Percentiles rank a stretch among this genome's conserved stretches.
Evolutionary conservation across 306 rosid species (phyloP).

Genomic region (Prosopis cineraria): DNA sequence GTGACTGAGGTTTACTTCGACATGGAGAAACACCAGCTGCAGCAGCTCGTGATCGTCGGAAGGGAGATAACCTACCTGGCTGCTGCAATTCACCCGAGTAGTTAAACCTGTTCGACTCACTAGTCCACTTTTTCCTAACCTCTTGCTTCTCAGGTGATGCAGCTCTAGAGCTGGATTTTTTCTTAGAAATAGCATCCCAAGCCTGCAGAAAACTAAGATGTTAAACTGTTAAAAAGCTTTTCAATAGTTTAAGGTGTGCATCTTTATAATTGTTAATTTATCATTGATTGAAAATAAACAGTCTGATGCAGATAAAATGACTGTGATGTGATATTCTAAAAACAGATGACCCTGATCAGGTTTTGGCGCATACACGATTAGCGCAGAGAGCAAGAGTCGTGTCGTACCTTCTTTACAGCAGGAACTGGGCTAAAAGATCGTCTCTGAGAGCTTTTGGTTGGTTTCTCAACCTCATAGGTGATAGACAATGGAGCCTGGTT

Average conservation of each 20-base stretch:
- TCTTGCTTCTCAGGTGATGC: conserved; percentile 53
- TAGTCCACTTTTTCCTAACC: conserved; percentile 47
- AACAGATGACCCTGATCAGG: background rate
- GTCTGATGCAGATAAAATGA: background rate
- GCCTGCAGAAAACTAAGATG: conserved; percentile 39
- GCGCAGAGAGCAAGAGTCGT: conserved; percentile 13
- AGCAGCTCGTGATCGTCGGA: conserved; percentile 52
- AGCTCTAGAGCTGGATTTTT: conserved; percentile 45
- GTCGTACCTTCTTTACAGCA: conserved; percentile 63
- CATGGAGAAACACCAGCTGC: conserved; percentile 57
- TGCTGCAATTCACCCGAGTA: conserved; percentile 61
- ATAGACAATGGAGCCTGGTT: conserved; percentile 44
- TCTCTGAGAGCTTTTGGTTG: conserved; percentile 43
- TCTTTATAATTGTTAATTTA: background rate
- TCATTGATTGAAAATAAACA: background rate
- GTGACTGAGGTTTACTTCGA: conserved; percentile 55
- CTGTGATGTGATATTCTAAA: background rate
- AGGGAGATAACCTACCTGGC: conserved; percentile 61
- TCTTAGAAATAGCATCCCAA: conserved; percentile 57
- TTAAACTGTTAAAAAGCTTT: background rate
- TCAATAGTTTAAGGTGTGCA: no score
- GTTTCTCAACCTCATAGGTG: conserved; percentile 38
- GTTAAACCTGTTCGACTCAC: conserved; percentile 54
- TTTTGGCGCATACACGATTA: conserved; percentile 5
- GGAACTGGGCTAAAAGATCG: conserved; percentile 54